These are phyloP conservation scores for Ilyonectria robusta DNA, from an alignment of 2,329 filamentous ascomycete genomes.

Conservation along the genomic window DNA sequence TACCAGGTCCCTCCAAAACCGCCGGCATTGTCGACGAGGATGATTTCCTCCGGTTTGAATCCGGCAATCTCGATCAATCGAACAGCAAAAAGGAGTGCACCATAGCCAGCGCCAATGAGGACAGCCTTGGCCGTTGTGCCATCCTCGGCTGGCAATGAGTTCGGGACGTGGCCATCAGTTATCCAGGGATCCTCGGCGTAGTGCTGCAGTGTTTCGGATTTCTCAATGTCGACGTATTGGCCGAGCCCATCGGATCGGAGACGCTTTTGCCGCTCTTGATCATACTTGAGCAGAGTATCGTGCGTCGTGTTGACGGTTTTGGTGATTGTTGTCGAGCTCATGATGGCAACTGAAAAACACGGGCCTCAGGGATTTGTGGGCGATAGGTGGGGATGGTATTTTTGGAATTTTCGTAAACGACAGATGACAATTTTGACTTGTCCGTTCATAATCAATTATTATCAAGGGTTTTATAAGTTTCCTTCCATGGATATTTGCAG, in stretches of 20 bases:
- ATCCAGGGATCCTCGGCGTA: constrained; percentile 7
- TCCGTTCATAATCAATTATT: no score
- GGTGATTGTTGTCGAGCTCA: no score
- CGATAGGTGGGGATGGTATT: no score
- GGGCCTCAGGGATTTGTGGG: no score
- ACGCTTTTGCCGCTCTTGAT: not conserved
- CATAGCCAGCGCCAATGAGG: not conserved
- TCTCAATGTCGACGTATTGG: not conserved
- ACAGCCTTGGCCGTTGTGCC: not conserved
- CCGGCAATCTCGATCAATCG: not conserved
- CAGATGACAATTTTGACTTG: no score
- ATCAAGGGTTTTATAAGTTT: no score
- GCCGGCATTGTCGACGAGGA: constrained; percentile 56
- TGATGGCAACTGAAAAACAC: no score
- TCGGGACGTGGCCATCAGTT: not conserved
- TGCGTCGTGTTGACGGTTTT: no score
- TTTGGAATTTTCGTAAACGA: no score
- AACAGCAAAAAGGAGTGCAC: constrained; percentile 2
- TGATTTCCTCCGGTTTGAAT: not conserved
- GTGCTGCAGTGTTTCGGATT: constrained; percentile 3
- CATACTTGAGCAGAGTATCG: not conserved
- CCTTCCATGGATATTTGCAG: no score
- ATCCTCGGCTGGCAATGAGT: not conserved
- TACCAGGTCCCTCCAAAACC: constrained; percentile 67
- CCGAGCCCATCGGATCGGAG: constrained; percentile 1